A percentile compares a stretch with the other conserved stretches of the same genome.
Evolutionary conservation across 1,284 basidiomycete genomes (phyloP).

Genomic region (Grifola frondosa): DNA sequence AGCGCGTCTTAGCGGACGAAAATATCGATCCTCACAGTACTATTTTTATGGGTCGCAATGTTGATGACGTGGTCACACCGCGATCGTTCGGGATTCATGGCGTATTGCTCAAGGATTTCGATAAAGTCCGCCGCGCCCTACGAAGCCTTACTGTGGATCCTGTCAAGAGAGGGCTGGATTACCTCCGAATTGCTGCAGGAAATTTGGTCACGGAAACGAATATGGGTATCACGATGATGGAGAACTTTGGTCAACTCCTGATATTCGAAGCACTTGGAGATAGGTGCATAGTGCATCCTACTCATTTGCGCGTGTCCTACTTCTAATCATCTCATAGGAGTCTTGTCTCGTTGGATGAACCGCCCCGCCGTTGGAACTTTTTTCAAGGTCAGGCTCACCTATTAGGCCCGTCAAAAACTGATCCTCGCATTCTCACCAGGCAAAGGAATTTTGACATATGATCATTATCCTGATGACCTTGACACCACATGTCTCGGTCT

Average conservation of each 20-base stretch:
- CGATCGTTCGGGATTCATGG: conserved; percentile 48
- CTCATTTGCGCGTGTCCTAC: neutral
- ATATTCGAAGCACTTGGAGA: conserved; percentile 48
- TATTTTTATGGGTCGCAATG: conserved; percentile 53
- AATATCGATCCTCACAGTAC: conserved; percentile 36
- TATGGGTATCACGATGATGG: conserved; percentile 36
- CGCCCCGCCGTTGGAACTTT: conserved; percentile 38
- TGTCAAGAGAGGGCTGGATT: conserved; percentile 36
- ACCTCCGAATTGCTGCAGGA: conserved; percentile 38
- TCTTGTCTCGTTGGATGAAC: conserved; percentile 37
- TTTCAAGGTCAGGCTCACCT: neutral
- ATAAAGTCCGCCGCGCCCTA: conserved; percentile 39
- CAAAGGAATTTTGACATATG: conserved; percentile 39
- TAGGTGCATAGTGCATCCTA: conserved; percentile 26
- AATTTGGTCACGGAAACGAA: conserved; percentile 41
- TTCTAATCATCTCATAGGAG: conserved; percentile 20
- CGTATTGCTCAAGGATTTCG: conserved; percentile 42
- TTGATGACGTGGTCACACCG: conserved; percentile 50
- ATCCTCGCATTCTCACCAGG: neutral
- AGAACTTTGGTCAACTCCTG: conserved; percentile 51
- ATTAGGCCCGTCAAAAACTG: neutral
- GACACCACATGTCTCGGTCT: conserved; percentile 47
- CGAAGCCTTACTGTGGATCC: conserved; percentile 45
- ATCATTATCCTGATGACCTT: conserved; percentile 44
- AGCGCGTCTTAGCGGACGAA: conserved; percentile 40